phyloP scores from a whole-genome alignment of 768 basidiomycete genomes.

The Suillus weaverae region DNA sequence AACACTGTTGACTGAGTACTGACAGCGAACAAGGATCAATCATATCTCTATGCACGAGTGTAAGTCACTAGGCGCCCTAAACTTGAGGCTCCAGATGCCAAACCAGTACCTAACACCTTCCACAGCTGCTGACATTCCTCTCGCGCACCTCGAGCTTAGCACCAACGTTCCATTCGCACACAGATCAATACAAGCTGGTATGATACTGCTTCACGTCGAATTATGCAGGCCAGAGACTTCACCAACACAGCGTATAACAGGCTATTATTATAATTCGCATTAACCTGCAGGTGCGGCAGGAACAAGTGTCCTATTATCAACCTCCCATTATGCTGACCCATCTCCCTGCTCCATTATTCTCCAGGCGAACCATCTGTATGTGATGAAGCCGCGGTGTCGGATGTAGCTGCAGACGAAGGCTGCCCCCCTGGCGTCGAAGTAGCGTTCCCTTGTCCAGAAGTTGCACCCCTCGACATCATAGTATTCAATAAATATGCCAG shows the following conservation, averaged over 20 bases:
- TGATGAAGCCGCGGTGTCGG: not conserved
- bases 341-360: not conserved
- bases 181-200: not conserved
- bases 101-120: not conserved
- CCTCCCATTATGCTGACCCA: not conserved
- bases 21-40: not conserved
- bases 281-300: not conserved
- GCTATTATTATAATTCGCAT: not conserved
- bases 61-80: not conserved
- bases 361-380: not conserved
- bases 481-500: conserved; percentile 71
- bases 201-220: not conserved
- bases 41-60: not conserved
- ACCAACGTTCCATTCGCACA: not conserved
- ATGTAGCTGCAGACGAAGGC: not conserved
- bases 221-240: not conserved
- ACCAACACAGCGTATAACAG: not conserved
- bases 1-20: not conserved
- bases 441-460: conserved; percentile 22
- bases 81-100: not conserved
- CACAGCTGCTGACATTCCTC: not conserved
- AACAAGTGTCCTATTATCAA: not conserved
- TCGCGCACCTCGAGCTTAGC: not conserved
- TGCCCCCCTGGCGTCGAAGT: not conserved
- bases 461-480: conserved; percentile 51